phyloP scores from a whole-genome alignment of 164 flowering plant species.

The Annona cherimola region DNA sequence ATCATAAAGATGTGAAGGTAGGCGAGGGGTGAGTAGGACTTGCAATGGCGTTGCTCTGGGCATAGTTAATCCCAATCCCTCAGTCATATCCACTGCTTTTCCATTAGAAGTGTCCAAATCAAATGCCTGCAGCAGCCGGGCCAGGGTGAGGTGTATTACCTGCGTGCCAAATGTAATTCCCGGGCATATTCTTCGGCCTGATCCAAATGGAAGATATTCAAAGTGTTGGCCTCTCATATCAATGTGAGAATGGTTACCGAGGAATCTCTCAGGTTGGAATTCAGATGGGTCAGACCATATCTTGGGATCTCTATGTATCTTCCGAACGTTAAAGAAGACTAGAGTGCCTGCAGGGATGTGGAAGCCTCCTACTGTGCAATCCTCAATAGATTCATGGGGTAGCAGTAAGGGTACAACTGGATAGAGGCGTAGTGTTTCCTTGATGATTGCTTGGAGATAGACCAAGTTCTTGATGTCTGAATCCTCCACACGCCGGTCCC shows the following conservation, averaged over 20 bases:
- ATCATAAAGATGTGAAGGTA: slow-evolving; percentile 7
- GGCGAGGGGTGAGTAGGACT: slow-evolving; percentile 6
- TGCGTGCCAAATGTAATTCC: slow-evolving; percentile 14
- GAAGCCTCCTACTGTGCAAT: slow-evolving; percentile 33
- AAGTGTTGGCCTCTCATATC: slow-evolving; percentile 7
- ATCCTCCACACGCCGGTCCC: slow-evolving; percentile 31
- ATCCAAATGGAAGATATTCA: slow-evolving; percentile 19
- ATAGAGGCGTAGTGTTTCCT: slow-evolving; percentile 38
- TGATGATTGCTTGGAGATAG: slow-evolving; percentile 31
- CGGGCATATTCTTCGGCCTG: slow-evolving; percentile 21
- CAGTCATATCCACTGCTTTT: slow-evolving; percentile 6
- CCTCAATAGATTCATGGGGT: slow-evolving; percentile 37
- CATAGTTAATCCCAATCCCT: slow-evolving; percentile 9
- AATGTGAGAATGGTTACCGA: slow-evolving; percentile 3
- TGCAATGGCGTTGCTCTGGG: slow-evolving; percentile 11
- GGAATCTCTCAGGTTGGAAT: slow-evolving; percentile 56
- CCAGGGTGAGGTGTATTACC: too few relatives aligned
- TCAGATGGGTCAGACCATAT: slow-evolving; percentile 37
- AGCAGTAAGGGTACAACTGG: slow-evolving; percentile 40
- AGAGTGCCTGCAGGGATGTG: slow-evolving; percentile 35
- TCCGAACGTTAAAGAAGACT: slow-evolving; percentile 41
- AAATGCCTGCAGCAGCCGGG: too few relatives aligned
- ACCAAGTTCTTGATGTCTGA: slow-evolving; percentile 33
- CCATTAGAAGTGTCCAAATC: slow-evolving; percentile 5
- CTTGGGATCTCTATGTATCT: slow-evolving; percentile 20